Evolutionary conservation across 768 basidiomycete genomes (phyloP), one percentile per base, ranked within the genome.

Genomic region (Hygrophorus pudorinus): DNA sequence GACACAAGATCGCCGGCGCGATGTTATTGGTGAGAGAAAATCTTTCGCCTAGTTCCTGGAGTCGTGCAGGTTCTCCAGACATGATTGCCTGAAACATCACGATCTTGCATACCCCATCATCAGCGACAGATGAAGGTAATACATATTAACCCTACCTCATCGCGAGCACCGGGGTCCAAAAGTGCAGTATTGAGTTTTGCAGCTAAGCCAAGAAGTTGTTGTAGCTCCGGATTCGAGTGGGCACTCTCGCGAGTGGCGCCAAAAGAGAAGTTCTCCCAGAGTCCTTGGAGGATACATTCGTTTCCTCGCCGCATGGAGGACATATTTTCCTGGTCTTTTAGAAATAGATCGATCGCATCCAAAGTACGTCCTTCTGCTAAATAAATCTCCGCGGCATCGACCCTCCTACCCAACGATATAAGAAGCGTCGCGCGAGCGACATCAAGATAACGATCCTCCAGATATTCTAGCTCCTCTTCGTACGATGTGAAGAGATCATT

Each of bases 391-490:
- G 77, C 78, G 0, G 79, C 79, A 28, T 80, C 74, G 1, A 50
- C 42, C 36, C 58, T 65, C 48, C 65, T 63, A 11, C 66, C 69
- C 9, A 68, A 61, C 3, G 59, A 57, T 21, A 65, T 62, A 10
- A 79, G 60, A 6, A 81, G 50, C 0, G 59, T 56, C 0, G 72
- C 71, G 5, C 65, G 73, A 5, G 73, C 69, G 10, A 64, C 47
- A 49, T 77, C 73, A 5, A 84, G 58, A 29, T 71, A 71, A 35
- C 67, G 66, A 3, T 75, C 67, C 43, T 79, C 71, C 13, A 78
- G 63, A 46, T 76, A 85, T 30, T 72, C 68, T n/a, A 79, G 49
- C 14, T 66, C 65, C 16, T 79, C 75, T 16, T 82, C 73, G 0
- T 66, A 58, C 0, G 68, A 62, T 0, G 61, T 48, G 46, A 85